A percentile compares a stretch with the other conserved stretches of the same genome.
Evolutionary conservation across 2,329 filamentous ascomycete genomes (phyloP).

Genomic region (Colletotrichum tropicale): DNA sequence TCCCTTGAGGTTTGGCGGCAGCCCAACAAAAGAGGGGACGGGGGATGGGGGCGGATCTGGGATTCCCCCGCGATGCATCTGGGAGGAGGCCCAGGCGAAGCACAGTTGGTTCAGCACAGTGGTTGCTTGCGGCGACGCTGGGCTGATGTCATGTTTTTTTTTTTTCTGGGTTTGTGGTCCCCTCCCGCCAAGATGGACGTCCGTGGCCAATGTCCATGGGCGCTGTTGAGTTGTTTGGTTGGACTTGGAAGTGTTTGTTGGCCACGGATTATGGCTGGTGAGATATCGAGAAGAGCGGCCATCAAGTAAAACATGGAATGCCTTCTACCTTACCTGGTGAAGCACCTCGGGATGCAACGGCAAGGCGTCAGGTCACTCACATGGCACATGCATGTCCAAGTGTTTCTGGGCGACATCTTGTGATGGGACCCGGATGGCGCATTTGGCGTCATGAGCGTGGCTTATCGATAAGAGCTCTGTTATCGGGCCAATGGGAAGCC

Average conservation of each 20-base stretch:
- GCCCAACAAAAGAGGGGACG: conserved; percentile 8
- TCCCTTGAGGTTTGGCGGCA: not conserved
- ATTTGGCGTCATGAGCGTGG: conserved; percentile 13
- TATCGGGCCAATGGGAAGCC: not conserved
- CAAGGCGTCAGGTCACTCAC: conserved; percentile 7
- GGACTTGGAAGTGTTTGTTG: not conserved
- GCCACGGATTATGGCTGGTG: not conserved
- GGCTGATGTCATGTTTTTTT: conserved; percentile 11
- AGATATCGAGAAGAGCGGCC: not conserved
- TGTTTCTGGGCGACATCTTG: conserved; percentile 5
- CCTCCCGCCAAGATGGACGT: not conserved
- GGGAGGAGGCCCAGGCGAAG: not conserved
- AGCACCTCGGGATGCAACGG: not conserved
- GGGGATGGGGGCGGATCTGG: not conserved
- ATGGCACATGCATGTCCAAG: conserved; percentile 2
- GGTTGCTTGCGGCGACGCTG: not conserved
- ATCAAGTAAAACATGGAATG: not conserved
- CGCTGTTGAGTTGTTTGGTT: not conserved
- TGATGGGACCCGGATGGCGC: conserved; percentile 14
- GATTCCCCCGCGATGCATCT: conserved; percentile 1
- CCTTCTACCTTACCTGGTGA: not conserved
- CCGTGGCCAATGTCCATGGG: not conserved
- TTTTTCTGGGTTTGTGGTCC: not conserved
- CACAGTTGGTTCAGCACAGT: not conserved
- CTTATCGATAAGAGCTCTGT: conserved; percentile 11